Base-by-base conservation (phyloP, 1,139 yeast genomes). In the Arxiozyma bovina region DNA sequence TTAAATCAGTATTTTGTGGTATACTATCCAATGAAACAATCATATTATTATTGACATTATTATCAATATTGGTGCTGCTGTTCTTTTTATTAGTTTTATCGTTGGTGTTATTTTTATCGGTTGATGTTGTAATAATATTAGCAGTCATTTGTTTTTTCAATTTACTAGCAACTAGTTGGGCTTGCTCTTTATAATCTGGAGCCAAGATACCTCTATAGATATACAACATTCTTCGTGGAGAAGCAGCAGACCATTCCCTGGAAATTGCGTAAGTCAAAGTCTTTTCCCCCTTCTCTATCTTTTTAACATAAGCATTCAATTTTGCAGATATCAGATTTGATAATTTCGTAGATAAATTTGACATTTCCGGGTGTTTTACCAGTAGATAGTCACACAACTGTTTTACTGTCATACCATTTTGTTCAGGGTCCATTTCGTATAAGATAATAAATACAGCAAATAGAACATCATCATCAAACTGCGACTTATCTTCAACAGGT, bases 211-310 rank as follows among this genome's bases (percentile, higher is more conserved):
- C 95, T 64, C 93, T 80, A 70, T 86, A 87, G 50, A 85, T 90
- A 64, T 87, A 87, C 42, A 87, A 89, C 95, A 87, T 87, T 74
- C 95, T 77, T 64, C 87, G 84, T 50, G 95, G 95, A 5, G 88
- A 82, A 18, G 91, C 88, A 68, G 85, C 91, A 3, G 93, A 91
- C 95, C 95, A 87, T 68, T 86, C 93, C 71, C 95, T 78, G 2
- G 89, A 83, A 52, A 87, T 73, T 25, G 93, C 88, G 67, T 86
- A 86, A 57, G 78, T 79, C 64, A 87, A 75, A 50, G 81, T 78
- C 58, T 81, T 76, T 66, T 86, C 94, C 60, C 93, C 93, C 61
- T 76, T 83, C 69, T 87, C 94, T 40, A 86, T 88, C 62, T 90
- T 77, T 66, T 87, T 87, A 50, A 86, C 93, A 64, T 87, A 87